Evolutionary conservation across 148 eudicot species (phyloP).

Genomic region (Silene latifolia): DNA sequence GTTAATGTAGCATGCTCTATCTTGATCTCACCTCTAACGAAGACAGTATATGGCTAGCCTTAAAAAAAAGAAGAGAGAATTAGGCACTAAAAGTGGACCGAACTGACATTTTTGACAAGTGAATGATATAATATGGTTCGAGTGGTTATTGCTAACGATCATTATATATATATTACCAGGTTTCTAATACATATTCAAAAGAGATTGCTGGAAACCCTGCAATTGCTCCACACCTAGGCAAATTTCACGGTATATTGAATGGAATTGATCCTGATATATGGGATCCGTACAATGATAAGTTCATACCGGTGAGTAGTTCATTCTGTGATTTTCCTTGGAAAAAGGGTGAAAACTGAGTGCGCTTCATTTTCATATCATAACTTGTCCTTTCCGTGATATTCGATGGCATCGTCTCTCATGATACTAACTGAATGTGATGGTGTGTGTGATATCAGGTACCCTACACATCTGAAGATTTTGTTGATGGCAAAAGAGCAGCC

Average conservation of each 20-base stretch:
- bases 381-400: neutral
- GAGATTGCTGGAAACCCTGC: constrained; percentile 82
- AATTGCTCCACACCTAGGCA: constrained; percentile 73
- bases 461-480: constrained; percentile 80
- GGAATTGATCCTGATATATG: constrained; percentile 96
- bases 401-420: too few species aligned
- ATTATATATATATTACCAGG: constrained; percentile 38
- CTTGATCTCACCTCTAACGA: neutral
- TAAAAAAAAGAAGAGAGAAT: neutral
- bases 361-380: too few species aligned
- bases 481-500: constrained; percentile 86
- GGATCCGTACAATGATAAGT: constrained; percentile 90
- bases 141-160: neutral
- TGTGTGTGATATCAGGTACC: constrained; percentile 46
- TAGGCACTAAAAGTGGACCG: neutral
- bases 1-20: neutral
- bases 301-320: constrained; percentile 71
- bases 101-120: neutral
- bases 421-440: constrained; percentile 1
- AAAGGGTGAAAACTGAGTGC: neutral
- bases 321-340: neutral
- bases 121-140: neutral
- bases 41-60: neutral
- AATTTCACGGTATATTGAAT: constrained; percentile 91
- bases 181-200: constrained; percentile 79